Conservation (phyloP, 2,329 filamentous ascomycete genomes). For the Penicillium aurantiogriseum region DNA sequence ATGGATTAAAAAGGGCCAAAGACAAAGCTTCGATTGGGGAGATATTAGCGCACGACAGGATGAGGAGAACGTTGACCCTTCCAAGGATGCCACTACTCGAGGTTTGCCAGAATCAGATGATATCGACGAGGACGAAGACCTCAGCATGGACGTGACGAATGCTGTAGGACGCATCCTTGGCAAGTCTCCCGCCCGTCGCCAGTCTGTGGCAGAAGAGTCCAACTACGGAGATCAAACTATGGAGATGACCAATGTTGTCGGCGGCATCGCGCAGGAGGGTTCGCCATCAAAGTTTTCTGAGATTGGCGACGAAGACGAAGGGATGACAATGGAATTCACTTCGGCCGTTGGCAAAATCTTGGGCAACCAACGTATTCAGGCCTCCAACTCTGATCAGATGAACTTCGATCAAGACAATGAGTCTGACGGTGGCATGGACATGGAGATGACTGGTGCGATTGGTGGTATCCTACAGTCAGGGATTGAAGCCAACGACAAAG, state of each 20-base stretch:
- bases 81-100: conserved; percentile 17
- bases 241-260: conserved; percentile 48
- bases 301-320: conserved; percentile 38
- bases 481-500: conserved; percentile 41
- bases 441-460: conserved; percentile 60
- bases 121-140: conserved; percentile 60
- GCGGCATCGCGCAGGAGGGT: conserved; percentile 36
- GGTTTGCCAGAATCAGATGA: conserved; percentile 35
- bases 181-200: conserved; percentile 42
- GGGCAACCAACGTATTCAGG: conserved; percentile 23
- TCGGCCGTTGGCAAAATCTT: conserved; percentile 46
- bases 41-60: conserved; percentile 44
- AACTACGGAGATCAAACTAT: conserved; percentile 50
- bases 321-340: conserved; percentile 51
- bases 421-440: conserved; percentile 40
- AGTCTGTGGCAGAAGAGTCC: conserved; percentile 42
- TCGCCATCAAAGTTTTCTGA: conserved; percentile 20
- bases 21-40: conserved; percentile 44
- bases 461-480: conserved; percentile 53
- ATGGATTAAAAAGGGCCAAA: conserved; percentile 47
- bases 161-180: conserved; percentile 76
- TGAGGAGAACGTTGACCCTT: conserved; percentile 46
- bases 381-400: conserved; percentile 21
- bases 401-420: conserved; percentile 30
- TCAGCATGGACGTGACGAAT: conserved; percentile 93